A percentile compares a stretch with the other conserved stretches of the same genome.
Conservation (phyloP, 2,329 filamentous ascomycete species). For the Fonsecaea pedrosoi region DNA sequence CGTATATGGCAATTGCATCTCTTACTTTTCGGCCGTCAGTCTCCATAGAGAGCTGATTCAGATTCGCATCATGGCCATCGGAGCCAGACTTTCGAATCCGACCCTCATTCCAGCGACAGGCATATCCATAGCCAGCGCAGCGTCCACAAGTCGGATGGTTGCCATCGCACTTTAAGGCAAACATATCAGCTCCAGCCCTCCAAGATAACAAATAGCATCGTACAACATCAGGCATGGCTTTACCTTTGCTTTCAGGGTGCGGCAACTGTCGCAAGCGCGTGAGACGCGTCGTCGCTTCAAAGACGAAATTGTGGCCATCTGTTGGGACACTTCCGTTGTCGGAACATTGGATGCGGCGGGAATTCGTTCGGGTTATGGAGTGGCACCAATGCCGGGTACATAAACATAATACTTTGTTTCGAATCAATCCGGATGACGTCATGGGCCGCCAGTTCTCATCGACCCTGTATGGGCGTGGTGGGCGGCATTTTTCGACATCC, state of each 20-base stretch:
- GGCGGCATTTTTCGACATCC: too few species aligned
- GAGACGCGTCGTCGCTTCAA: neutral
- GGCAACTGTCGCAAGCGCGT: neutral
- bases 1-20: slow-evolving; percentile 16
- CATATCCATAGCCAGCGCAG: slow-evolving; percentile 41
- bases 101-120: slow-evolving; percentile 39
- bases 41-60: neutral
- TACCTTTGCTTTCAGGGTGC: neutral
- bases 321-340: too few species aligned
- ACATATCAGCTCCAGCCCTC: too few species aligned
- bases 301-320: too few species aligned
- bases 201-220: neutral
- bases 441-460: too few species aligned
- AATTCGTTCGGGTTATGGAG: too few species aligned
- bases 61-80: slow-evolving; percentile 22
- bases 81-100: neutral
- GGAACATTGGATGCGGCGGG: too few species aligned
- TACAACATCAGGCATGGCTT: too few species aligned
- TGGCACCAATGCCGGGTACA: too few species aligned
- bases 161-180: neutral
- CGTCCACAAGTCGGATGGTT: neutral
- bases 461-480: too few species aligned
- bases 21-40: slow-evolving; percentile 18
- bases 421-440: too few species aligned
- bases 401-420: too few species aligned